Base-by-base conservation (phyloP, 2,329 filamentous ascomycete species). In the Drechslerella dactyloides region DNA sequence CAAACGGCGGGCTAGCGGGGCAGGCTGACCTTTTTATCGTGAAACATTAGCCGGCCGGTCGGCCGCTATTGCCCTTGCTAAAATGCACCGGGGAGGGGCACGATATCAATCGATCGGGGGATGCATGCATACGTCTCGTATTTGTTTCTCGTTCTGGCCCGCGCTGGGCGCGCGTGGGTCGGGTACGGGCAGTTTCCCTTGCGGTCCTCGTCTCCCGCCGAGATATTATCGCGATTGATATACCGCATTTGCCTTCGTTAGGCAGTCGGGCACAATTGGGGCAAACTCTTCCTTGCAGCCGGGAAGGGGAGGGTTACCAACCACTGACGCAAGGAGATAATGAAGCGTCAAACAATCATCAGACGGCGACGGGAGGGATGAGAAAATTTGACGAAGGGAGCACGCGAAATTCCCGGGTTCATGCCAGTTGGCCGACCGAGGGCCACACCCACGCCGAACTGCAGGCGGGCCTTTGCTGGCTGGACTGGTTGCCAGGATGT, bases 401-500 rank as follows among this genome's bases (percentile, higher is more conserved):
- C 17, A 23, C n/a, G 8, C 8, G 17, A 23, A 21, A 23, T 10
- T 48, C 19, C 44, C 19, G 19, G 44, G 44, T 48, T 48, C n/a
- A 48, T 48, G 44, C 44, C 17, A 4, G 44, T 48, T 5, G 5
- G 40, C n/a, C 5, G 4, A 44, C 15, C 5, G 17, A 44, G 10
- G 15, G 7, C n/a, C n/a, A n/a, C n/a, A n/a, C n/a, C n/a, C n/a
- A n/a, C n/a, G n/a, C n/a, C n/a, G n/a, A n/a, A n/a, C n/a, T n/a
- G n/a, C n/a, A n/a, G 27, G 27, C 3, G 8, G 8, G 27, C 4
- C 27, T 33, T 8, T 33, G 17, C n/a, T 48, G n/a, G n/a, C 11
- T 19, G 19, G 8, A n/a, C 17, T 44, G 15, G 58, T 70, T 70
- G 64, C 66, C 66, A 64, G 63, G 66, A 59, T 60, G 54, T 52